These are phyloP conservation scores for Annona squamosa DNA, from an alignment of 164 flowering plant species.

Conservation along the genomic window DNA sequence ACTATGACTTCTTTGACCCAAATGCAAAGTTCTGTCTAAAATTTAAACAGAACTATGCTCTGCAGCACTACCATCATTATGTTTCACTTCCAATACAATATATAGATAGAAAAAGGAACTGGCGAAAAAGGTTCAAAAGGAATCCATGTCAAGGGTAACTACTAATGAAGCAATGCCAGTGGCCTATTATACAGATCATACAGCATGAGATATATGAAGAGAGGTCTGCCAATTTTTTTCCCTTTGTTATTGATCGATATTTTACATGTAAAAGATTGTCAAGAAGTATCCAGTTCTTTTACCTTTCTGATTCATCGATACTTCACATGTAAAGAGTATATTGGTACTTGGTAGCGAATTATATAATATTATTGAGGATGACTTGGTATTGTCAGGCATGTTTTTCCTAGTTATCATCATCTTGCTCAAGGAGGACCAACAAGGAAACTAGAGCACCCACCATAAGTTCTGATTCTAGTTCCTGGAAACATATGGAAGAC, in stretches of 20 bases:
- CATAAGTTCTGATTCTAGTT: background rate
- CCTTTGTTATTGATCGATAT: background rate
- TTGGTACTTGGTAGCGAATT: too few species aligned
- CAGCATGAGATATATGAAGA: background rate
- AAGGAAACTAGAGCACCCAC: background rate
- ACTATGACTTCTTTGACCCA: constrained; percentile 27
- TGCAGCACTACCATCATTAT: background rate
- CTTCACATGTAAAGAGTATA: too few species aligned
- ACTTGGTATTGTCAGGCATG: background rate
- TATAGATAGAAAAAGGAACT: constrained; percentile 1
- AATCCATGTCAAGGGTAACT: background rate
- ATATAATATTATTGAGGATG: background rate
- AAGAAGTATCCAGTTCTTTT: background rate
- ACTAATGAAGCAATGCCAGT: background rate
- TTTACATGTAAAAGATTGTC: background rate
- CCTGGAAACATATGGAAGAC: background rate
- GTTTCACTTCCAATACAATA: background rate
- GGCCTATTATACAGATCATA: background rate
- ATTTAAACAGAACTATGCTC: background rate
- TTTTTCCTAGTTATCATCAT: background rate
- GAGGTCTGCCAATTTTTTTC: background rate
- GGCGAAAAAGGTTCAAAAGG: background rate
- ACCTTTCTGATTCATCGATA: too few species aligned
- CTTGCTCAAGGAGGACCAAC: background rate
- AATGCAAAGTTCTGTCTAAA: background rate